These are phyloP conservation scores for Monosporascus sp. DNA, from an alignment of 2,329 filamentous ascomycete species.

Conservation along the genomic window DNA sequence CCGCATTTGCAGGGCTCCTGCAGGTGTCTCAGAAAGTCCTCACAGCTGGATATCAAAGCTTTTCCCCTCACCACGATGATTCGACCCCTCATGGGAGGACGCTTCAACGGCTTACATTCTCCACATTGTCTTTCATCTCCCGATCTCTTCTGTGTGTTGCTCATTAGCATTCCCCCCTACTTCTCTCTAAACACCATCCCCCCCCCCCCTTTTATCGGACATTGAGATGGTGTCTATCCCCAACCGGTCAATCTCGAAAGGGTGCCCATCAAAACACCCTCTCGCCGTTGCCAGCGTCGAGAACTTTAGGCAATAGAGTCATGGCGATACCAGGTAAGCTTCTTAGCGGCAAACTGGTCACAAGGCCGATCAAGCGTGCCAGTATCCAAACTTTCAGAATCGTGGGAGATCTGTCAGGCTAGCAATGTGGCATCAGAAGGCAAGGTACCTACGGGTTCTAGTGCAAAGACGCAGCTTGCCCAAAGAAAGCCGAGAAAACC, in stretches of 20 bases:
- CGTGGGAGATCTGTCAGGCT: background rate
- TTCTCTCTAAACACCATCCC: too few relatives aligned
- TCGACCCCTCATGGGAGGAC: background rate
- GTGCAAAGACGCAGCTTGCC: too few relatives aligned
- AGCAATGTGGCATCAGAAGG: background rate
- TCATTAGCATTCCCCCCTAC: too few relatives aligned
- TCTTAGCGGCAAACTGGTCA: background rate
- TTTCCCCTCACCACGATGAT: background rate
- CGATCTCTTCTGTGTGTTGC: background rate
- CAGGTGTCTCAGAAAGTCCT: background rate
- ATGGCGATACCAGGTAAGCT: background rate
- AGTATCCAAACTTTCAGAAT: background rate
- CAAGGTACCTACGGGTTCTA: too few relatives aligned
- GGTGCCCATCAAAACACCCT: background rate
- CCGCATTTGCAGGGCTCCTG: background rate
- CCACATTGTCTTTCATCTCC: background rate
- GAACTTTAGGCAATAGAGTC: background rate
- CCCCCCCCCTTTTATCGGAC: too few relatives aligned
- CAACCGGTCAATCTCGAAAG: too few relatives aligned
- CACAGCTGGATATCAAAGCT: background rate
- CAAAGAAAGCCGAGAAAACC: too few relatives aligned
- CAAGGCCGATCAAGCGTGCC: background rate
- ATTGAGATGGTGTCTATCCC: too few relatives aligned
- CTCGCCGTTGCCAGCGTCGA: background rate
- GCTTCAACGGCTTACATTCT: background rate